Evolutionary conservation across 768 basidiomycete species (phyloP).

Genomic region (Hericium rajendrae): DNA sequence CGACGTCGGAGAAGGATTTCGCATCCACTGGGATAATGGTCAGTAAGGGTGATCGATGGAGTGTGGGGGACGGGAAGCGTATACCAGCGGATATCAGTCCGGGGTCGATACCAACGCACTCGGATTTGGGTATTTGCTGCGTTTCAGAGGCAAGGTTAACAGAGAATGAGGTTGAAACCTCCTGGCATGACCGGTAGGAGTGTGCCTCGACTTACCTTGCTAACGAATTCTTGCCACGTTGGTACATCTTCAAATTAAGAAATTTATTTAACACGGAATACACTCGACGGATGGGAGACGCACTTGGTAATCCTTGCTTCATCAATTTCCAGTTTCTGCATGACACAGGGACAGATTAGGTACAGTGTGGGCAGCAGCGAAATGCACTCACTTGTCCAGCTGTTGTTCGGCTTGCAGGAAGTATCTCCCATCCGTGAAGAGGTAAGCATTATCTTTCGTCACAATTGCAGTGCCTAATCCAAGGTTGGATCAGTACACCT

Average conservation of each 20-base stretch:
- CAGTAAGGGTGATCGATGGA: neutral
- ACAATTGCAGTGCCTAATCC: constrained; percentile 65
- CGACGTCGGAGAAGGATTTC: constrained; percentile 41
- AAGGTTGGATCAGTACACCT: neutral
- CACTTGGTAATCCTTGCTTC: constrained; percentile 83
- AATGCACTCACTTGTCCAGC: constrained; percentile 58
- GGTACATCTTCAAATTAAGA: constrained; percentile 52
- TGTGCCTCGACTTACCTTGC: constrained; percentile 37
- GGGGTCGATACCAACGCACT: constrained; percentile 77
- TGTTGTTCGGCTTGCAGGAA: constrained; percentile 89
- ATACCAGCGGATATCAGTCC: constrained; percentile 59
- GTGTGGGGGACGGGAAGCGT: neutral
- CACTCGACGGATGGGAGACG: constrained; percentile 9
- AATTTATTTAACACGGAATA: neutral
- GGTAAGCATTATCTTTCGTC: constrained; percentile 56
- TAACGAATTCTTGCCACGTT: constrained; percentile 81
- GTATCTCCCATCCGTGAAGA: constrained; percentile 96
- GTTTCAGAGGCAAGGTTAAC: neutral
- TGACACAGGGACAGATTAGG: neutral
- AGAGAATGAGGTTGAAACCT: neutral
- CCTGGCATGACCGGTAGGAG: neutral
- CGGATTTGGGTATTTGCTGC: constrained; percentile 51
- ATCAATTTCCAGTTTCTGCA: constrained; percentile 87
- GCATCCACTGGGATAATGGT: constrained; percentile 44
- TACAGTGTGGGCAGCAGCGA: neutral